These are phyloP conservation scores for Eremothecium sinecaudum DNA, from an alignment of 1,139 yeast genomes.

Conservation along the genomic window DNA sequence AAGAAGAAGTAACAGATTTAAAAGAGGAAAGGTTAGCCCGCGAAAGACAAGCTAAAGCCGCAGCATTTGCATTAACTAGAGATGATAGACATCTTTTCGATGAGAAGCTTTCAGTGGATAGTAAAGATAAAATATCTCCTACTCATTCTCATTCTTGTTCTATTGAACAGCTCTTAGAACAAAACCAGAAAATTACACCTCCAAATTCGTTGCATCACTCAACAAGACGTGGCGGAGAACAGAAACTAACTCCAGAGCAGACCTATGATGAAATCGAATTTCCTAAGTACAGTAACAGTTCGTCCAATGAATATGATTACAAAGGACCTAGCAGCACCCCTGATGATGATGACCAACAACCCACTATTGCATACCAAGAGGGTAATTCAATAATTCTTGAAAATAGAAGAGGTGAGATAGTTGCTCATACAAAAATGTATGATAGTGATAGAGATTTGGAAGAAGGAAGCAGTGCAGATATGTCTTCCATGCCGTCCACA, in stretches of 20 bases:
- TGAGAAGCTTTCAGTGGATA: conserved; percentile 7
- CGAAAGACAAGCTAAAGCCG: conserved; percentile 35
- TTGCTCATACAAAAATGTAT: conserved; percentile 36
- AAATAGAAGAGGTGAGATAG: conserved; percentile 71
- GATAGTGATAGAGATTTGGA: conserved; percentile 22
- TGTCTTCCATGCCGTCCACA: conserved; percentile 13
- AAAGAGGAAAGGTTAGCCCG: conserved; percentile 30
- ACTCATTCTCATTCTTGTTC: background rate
- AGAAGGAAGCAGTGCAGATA: conserved; percentile 11
- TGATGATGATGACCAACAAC: conserved; percentile 9
- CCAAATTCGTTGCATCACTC: background rate
- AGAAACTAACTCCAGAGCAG: conserved; percentile 9
- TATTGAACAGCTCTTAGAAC: conserved; percentile 2
- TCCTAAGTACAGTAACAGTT: conserved; percentile 2
- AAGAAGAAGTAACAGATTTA: conserved; percentile 28
- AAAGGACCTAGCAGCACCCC: conserved; percentile 6
- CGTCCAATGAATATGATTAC: conserved; percentile 6
- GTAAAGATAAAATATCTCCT: background rate
- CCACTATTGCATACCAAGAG: conserved; percentile 54
- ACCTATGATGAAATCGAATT: conserved; percentile 20
- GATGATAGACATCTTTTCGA: conserved; percentile 20
- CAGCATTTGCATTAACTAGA: conserved; percentile 32
- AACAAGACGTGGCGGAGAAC: background rate
- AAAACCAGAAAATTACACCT: conserved; percentile 6
- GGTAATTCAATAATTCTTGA: conserved; percentile 66